Base-by-base conservation (phyloP, 108 stramenopile species). In the Cyclotella choctawhatcheeana region DNA sequence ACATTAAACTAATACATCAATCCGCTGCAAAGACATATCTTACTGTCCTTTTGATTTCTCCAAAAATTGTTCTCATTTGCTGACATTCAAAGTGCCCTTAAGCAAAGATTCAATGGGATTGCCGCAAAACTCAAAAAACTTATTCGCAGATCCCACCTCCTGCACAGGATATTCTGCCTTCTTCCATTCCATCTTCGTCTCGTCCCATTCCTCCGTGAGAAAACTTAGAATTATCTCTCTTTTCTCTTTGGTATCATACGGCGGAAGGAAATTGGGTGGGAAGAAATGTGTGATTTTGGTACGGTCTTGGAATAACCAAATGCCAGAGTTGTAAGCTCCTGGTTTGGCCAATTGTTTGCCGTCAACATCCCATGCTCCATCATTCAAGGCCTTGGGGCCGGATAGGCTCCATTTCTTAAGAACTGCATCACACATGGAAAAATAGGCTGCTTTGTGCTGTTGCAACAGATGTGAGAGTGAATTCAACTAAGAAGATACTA, bases 241-340 rank as follows among this genome's bases (percentile, higher is more conserved):
- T 74, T 92, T 94, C 43, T 88, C 85, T 26, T 84, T 79, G 8
- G 89, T 91, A 67, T 94, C 82, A 65, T 94, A 94, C 7, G 93
- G 93, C 32, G 91, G 93, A 1, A 91, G 80, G 66, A 94, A 94
- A 73, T 94, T 94, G 60, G 93, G 93, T n/a, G 71, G 55, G 66
- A 94, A 92, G 53, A 82, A 86, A 59, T 94, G 91, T 10, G 89
- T 89, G 69, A 88, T 88, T 63, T 83, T 89, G 2, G 87, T 79
- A 6, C 93, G 84, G 64, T 94, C 91, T 20, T 82, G 79, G 62
- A 94, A 94, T 44, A 94, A 72, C 82, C 85, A 94, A 10, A 94
- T 64, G 21, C 93, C 93, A 35, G 85, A 81, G 47, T 76, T 83
- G 79, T 81, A 64, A 7, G 68, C 81, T 27, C 52, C 62, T 12